Percentiles rank a stretch among this genome's conserved stretches.
phyloP scores from a whole-genome alignment of 192 early-diverging fungal genomes.

The Backusella mclennaniae region DNA sequence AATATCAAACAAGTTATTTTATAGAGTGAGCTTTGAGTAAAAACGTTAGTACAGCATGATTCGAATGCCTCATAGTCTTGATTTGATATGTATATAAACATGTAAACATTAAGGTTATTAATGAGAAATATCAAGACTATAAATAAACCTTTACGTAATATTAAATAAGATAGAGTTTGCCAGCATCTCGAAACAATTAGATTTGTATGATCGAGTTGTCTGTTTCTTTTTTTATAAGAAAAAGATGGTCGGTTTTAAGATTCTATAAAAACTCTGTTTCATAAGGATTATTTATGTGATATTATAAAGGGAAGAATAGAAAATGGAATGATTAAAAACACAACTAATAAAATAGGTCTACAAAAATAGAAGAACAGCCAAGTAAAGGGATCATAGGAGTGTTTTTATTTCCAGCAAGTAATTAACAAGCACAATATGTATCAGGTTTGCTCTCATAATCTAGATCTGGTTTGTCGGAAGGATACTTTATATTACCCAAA shows the following conservation, averaged over 20 bases:
- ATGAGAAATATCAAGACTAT: too few species aligned
- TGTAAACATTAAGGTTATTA: neutral
- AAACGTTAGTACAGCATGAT: neutral
- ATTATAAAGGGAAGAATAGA: neutral
- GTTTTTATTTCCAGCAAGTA: neutral
- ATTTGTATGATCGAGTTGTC: neutral
- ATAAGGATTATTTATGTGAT: neutral
- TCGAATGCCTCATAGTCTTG: neutral
- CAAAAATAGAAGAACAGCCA: neutral
- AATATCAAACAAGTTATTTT: neutral
- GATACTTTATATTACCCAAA: conserved; percentile 29
- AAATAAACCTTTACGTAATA: neutral
- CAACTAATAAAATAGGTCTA: neutral
- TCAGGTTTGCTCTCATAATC: neutral
- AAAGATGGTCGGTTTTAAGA: neutral
- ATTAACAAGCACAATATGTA: neutral
- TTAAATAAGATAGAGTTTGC: neutral
- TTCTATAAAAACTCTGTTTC: neutral
- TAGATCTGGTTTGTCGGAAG: neutral
- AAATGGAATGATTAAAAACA: neutral
- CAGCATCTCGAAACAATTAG: neutral
- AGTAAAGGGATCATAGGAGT: neutral
- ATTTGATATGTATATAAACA: neutral
- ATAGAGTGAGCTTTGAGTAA: neutral
- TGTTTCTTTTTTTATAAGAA: neutral